These are phyloP conservation scores for Pseudopyricularia javanii DNA, from an alignment of 2,329 filamentous ascomycete genomes.

Conservation along the genomic window DNA sequence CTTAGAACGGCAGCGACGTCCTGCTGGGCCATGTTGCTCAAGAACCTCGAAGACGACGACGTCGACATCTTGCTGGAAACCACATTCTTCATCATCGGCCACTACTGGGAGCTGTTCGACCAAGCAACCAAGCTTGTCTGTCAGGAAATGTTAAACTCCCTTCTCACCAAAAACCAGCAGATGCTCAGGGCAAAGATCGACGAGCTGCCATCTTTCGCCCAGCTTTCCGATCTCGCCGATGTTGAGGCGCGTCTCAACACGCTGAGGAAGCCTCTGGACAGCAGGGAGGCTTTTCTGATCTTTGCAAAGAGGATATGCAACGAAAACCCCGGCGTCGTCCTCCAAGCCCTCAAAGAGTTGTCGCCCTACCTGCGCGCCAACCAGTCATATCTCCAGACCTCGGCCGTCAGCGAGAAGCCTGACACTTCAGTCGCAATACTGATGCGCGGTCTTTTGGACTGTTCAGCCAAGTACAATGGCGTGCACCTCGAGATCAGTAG, in stretches of 20 bases:
- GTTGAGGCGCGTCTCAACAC: slow-evolving; percentile 53
- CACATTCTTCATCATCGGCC: slow-evolving; percentile 75
- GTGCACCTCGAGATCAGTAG: slow-evolving; percentile 54
- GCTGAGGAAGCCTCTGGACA: slow-evolving; percentile 53
- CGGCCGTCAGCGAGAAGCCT: slow-evolving; percentile 72
- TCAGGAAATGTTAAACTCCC: slow-evolving; percentile 47
- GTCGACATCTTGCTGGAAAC: slow-evolving; percentile 72
- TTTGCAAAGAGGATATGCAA: slow-evolving; percentile 66
- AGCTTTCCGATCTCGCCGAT: slow-evolving; percentile 56
- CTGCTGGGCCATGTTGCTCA: slow-evolving; percentile 74
- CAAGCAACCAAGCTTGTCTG: slow-evolving; percentile 45
- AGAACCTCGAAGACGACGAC: slow-evolving; percentile 58
- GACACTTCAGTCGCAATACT: slow-evolving; percentile 61
- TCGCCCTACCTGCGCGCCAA: slow-evolving; percentile 58
- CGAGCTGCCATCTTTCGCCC: slow-evolving; percentile 65
- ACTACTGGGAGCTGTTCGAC: slow-evolving; percentile 64
- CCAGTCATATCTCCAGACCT: slow-evolving; percentile 68
- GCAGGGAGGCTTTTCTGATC: slow-evolving; percentile 53
- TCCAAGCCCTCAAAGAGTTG: slow-evolving; percentile 70
- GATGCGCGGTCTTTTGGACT: slow-evolving; percentile 71
- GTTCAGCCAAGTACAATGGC: slow-evolving; percentile 66
- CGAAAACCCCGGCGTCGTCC: slow-evolving; percentile 76
- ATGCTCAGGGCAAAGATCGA: slow-evolving; percentile 56
- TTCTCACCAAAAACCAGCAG: slow-evolving; percentile 50
- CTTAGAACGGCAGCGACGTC: slow-evolving; percentile 70